Base-by-base conservation (phyloP, 768 basidiomycete genomes). In the Leccinum longicurvipes region DNA sequence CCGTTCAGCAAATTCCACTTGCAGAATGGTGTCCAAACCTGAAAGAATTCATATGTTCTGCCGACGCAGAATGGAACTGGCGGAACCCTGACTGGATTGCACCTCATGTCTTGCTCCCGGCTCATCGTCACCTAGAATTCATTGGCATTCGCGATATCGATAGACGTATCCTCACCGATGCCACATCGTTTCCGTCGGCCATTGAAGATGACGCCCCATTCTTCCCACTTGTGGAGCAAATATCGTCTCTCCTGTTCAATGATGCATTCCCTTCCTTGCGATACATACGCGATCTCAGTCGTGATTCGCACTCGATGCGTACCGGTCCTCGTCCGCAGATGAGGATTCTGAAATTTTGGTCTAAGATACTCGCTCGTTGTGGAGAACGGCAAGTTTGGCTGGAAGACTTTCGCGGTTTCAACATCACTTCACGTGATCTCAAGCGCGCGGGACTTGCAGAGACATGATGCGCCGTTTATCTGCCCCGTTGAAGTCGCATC, bases 1-100 rank as follows among this genome's bases (percentile, higher is more conserved):
- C 65, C 54, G 63, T 59, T 42, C 67, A 67, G 47, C 65, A 66
- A 36, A 74, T 83, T 17, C 80, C 80, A 4, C 75, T 89, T 6
- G 83, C 82, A n/a, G 74, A 75, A 17, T 86, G 84, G 83, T 87
- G 85, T 59, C 88, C 88, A 0, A 83, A 85, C 59, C 74, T 90
- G 34, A 73, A 72, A 31, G 79, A 87, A 62, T 86, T 90, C 67
- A 85, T 90, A 48, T 89, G 86, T 64, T 81, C 79, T 44, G 87
- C 88, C 2, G 86, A 89, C 57, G 87, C 87, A 1, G 87, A 87
- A 63, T 90, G 88, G 88, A 86, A 89, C 59, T 89, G 88, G 88
- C 78, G 83, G 61, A 77, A 74, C 50, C 88, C 88, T 0, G 87
- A 90, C 64, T 89, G 87, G 88, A 89, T 89, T 62, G 85, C 88